These are phyloP conservation scores for Peniophora sp. DNA, from an alignment of 1,284 basidiomycete genomes.

Conservation along the genomic window DNA sequence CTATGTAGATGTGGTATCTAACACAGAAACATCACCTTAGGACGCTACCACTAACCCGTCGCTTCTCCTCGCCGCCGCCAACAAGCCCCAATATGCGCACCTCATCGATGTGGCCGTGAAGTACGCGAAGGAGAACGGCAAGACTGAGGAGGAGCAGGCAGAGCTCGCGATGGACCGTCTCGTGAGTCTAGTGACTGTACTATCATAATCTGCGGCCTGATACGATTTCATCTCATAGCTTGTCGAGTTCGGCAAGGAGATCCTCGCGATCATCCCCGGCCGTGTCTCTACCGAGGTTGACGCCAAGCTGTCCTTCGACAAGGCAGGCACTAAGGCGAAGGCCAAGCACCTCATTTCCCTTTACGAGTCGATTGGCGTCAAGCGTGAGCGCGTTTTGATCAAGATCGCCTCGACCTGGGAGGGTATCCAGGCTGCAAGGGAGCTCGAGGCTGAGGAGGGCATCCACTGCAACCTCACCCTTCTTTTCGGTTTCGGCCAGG, in stretches of 20 bases:
- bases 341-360: conserved; percentile 91
- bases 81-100: conserved; percentile 80
- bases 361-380: conserved; percentile 87
- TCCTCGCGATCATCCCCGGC: conserved; percentile 92
- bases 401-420: conserved; percentile 99
- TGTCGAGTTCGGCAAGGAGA: conserved; percentile 95
- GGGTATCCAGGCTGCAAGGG: conserved; percentile 96
- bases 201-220: neutral
- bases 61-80: conserved; percentile 87
- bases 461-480: conserved; percentile 99
- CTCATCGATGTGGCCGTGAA: conserved; percentile 81
- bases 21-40: conserved; percentile 25
- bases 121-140: conserved; percentile 79
- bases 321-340: conserved; percentile 86
- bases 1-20: no score
- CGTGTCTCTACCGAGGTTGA: conserved; percentile 99
- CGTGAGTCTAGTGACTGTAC: conserved; percentile 34
- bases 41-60: conserved; percentile 96
- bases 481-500: conserved; percentile 96
- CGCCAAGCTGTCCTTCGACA: conserved; percentile 95
- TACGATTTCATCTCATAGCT: conserved; percentile 41
- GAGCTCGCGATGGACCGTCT: conserved; percentile 84
- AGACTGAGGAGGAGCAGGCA: conserved; percentile 62
- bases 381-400: conserved; percentile 92
- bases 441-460: conserved; percentile 86